phyloP scores from a whole-genome alignment of 106 monocot species.

The Amphibolis antarctica region DNA sequence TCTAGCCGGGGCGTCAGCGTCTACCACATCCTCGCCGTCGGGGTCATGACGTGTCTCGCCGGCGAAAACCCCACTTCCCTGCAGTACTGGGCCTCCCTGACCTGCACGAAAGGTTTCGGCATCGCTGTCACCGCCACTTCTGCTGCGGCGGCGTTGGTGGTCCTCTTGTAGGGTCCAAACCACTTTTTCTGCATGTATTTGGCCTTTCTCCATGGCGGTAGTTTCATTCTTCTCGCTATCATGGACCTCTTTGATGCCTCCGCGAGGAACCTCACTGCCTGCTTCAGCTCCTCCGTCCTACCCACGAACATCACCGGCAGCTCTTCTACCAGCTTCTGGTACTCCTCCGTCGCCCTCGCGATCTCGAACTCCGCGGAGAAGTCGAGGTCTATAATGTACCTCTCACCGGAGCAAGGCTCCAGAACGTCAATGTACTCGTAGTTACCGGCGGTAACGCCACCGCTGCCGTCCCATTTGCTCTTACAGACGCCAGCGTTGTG shows the following conservation, averaged over 20 bases:
- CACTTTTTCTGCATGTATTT: slow-evolving; percentile 66
- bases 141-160: not conserved
- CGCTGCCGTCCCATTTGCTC: slow-evolving; percentile 34
- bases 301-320: slow-evolving; percentile 45
- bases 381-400: slow-evolving; percentile 54
- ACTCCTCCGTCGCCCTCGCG: slow-evolving; percentile 50
- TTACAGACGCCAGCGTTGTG: slow-evolving; percentile 31
- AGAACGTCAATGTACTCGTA: slow-evolving; percentile 65
- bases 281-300: slow-evolving; percentile 30
- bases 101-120: too few relatives aligned
- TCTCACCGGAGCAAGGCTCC: not conserved
- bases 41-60: too few relatives aligned
- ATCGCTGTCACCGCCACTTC: too few relatives aligned
- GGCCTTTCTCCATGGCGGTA: slow-evolving; percentile 84
- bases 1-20: too few relatives aligned
- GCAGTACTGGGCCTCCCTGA: too few relatives aligned
- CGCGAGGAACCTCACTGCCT: slow-evolving; percentile 27
- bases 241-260: slow-evolving; percentile 42
- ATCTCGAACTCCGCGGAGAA: slow-evolving; percentile 53
- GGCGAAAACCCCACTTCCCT: too few relatives aligned
- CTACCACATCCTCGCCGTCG: too few relatives aligned
- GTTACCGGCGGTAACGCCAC: slow-evolving; percentile 33
- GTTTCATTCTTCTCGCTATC: slow-evolving; percentile 26
- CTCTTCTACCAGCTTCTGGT: slow-evolving; percentile 20
- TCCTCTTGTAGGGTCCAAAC: slow-evolving; percentile 61